Conservation (phyloP, 2,329 filamentous ascomycete species). For the Aspergillus spinulosporus region DNA sequence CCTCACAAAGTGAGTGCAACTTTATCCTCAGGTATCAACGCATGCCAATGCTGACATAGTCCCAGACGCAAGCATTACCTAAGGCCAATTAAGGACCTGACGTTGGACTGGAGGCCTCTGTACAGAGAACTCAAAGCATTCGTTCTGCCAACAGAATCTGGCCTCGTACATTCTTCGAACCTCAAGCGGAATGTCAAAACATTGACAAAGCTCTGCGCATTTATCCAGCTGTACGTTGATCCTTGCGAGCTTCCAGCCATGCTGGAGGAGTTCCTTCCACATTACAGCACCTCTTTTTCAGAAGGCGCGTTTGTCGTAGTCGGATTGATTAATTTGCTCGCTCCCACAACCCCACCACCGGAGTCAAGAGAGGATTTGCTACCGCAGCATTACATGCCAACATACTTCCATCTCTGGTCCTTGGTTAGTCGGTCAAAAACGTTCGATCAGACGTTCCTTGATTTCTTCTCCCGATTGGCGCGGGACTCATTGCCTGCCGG, state of each 20-base stretch:
- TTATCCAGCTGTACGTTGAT: constrained; percentile 90
- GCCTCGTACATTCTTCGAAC: constrained; percentile 61
- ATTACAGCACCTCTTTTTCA: constrained; percentile 89
- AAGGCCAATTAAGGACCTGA: constrained; percentile 83
- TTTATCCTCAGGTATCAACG: not conserved
- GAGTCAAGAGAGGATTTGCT: constrained; percentile 70
- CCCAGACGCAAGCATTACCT: constrained; percentile 90
- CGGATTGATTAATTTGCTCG: constrained; percentile 78
- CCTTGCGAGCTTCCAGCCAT: constrained; percentile 80
- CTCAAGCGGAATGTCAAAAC: constrained; percentile 68
- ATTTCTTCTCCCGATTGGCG: constrained; percentile 83
- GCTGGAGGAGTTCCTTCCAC: constrained; percentile 76
- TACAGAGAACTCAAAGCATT: constrained; percentile 92
- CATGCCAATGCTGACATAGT: constrained; percentile 23
- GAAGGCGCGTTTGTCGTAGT: constrained; percentile 93
- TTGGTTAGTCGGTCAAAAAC: constrained; percentile 84
- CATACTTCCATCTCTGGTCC: constrained; percentile 95
- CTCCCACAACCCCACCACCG: constrained; percentile 76
- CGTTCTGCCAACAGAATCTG: constrained; percentile 80
- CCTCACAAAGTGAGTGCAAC: constrained; percentile 74
- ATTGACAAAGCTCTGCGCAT: constrained; percentile 84
- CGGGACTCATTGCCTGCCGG: constrained; percentile 75
- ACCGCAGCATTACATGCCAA: constrained; percentile 85
- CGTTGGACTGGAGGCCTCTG: constrained; percentile 87
- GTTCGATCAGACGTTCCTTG: constrained; percentile 83